phyloP scores from a whole-genome alignment of 1,284 basidiomycete species.

The Pterula multifida region DNA sequence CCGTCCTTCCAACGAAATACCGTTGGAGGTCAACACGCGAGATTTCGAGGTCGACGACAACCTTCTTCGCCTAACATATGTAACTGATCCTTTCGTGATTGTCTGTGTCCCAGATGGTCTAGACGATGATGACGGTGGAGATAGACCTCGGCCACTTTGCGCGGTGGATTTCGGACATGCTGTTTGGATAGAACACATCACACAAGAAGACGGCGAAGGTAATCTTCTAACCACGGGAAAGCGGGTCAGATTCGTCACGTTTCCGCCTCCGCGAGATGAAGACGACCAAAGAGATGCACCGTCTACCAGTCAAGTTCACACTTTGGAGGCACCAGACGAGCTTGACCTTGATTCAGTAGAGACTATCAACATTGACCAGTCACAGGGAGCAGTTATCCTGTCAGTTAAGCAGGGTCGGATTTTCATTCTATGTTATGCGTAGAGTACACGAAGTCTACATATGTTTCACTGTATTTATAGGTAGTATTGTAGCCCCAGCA shows the following conservation, averaged over 20 bases:
- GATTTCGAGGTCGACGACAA: conserved; percentile 27
- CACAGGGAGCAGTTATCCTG: conserved; percentile 60
- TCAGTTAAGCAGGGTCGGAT: conserved; percentile 56
- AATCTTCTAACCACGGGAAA: conserved; percentile 25
- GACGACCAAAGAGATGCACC: conserved; percentile 14
- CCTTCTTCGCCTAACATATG: conserved; percentile 57
- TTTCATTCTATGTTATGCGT: conserved; percentile 62
- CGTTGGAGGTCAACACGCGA: conserved; percentile 6
- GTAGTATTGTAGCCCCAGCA: too few relatives aligned
- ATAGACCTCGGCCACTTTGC: conserved; percentile 49
- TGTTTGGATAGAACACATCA: conserved; percentile 56
- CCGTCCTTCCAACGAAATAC: not conserved
- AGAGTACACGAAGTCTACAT: too few relatives aligned
- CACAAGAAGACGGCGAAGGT: conserved; percentile 16
- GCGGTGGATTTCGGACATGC: conserved; percentile 73
- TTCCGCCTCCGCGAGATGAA: conserved; percentile 37
- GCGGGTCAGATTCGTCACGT: conserved; percentile 54
- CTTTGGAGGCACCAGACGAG: conserved; percentile 50
- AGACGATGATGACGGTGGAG: conserved; percentile 23
- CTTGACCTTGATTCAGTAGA: conserved; percentile 52
- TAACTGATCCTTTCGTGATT: conserved; percentile 56
- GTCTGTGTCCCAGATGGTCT: conserved; percentile 45
- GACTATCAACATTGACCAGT: conserved; percentile 68
- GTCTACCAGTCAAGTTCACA: conserved; percentile 30
- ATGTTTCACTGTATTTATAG: too few relatives aligned